These are phyloP conservation scores for Russula emetica DNA, from an alignment of 768 basidiomycete species.

Conservation along the genomic window DNA sequence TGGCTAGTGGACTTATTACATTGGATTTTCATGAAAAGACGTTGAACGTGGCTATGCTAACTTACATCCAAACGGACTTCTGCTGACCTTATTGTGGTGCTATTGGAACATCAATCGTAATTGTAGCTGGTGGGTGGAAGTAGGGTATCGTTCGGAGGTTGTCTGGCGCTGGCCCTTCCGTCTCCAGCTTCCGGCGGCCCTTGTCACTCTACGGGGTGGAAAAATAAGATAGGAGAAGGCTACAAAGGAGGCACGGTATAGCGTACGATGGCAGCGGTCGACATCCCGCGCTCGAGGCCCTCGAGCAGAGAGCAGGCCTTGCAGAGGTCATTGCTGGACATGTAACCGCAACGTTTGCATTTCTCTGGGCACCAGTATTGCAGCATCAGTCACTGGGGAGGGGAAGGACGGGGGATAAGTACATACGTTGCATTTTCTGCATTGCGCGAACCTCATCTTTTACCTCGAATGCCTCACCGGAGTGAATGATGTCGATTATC, in stretches of 20 bases:
- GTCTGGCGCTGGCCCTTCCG: constrained; percentile 55
- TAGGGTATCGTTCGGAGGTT: constrained; percentile 74
- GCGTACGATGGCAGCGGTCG: constrained; percentile 45
- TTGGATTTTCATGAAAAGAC: not conserved
- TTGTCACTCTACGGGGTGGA: constrained; percentile 54
- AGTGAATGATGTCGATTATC: constrained; percentile 97
- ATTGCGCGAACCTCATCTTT: constrained; percentile 78
- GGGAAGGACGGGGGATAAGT: not conserved
- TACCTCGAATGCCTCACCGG: constrained; percentile 87
- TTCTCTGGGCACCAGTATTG: constrained; percentile 51
- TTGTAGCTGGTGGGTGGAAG: constrained; percentile 44
- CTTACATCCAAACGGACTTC: not conserved
- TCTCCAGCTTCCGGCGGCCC: constrained; percentile 57
- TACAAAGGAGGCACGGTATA: constrained; percentile 2
- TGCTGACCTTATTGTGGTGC: not conserved
- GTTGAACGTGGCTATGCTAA: not conserved
- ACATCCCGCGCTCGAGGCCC: constrained; percentile 80
- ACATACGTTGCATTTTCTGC: constrained; percentile 81
- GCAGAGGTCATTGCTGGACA: constrained; percentile 95
- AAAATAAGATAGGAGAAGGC: constrained; percentile 17
- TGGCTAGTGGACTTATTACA: not conserved
- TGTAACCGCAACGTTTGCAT: constrained; percentile 90
- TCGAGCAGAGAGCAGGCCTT: constrained; percentile 91
- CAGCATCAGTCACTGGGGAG: not conserved
- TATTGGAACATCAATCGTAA: constrained; percentile 28